Conservation (phyloP, 148 eudicot genomes). For the Silene latifolia region DNA sequence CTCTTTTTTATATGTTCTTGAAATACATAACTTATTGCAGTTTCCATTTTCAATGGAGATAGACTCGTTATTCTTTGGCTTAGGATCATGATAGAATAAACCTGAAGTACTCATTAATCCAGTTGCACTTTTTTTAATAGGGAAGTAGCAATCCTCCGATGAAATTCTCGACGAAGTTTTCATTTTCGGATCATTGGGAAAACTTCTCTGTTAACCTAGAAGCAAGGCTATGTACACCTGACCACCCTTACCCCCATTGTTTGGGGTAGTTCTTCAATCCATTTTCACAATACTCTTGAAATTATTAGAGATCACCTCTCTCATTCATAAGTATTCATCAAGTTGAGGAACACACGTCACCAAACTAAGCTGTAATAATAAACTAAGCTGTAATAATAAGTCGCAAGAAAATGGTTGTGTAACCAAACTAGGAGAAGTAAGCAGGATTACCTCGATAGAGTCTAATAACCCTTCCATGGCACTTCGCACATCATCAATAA, state of each 20-base stretch:
- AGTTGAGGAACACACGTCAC: neutral
- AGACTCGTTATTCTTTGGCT: neutral
- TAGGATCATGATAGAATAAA: neutral
- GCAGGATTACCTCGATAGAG: slow-evolving; percentile 68
- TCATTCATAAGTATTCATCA: neutral
- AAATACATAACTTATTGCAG: neutral
- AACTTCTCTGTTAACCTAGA: neutral
- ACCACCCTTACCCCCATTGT: too few species aligned
- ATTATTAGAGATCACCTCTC: neutral
- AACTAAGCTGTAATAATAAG: neutral
- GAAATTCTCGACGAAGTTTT: neutral
- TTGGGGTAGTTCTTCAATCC: neutral
- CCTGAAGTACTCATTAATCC: neutral
- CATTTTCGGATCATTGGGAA: neutral
- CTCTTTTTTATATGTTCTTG: too few species aligned
- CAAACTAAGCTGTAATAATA: neutral
- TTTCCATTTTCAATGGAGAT: neutral
- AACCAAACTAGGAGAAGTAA: slow-evolving; percentile 11
- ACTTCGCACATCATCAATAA: slow-evolving; percentile 85
- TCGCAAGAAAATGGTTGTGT: neutral
- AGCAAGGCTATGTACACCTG: too few species aligned
- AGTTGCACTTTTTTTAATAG: neutral
- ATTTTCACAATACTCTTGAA: neutral
- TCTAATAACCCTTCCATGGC: slow-evolving; percentile 99
- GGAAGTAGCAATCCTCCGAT: neutral